Evolutionary conservation across 1,139 yeast species (phyloP).

Genomic region (Geotrichum cucujoidarum): DNA sequence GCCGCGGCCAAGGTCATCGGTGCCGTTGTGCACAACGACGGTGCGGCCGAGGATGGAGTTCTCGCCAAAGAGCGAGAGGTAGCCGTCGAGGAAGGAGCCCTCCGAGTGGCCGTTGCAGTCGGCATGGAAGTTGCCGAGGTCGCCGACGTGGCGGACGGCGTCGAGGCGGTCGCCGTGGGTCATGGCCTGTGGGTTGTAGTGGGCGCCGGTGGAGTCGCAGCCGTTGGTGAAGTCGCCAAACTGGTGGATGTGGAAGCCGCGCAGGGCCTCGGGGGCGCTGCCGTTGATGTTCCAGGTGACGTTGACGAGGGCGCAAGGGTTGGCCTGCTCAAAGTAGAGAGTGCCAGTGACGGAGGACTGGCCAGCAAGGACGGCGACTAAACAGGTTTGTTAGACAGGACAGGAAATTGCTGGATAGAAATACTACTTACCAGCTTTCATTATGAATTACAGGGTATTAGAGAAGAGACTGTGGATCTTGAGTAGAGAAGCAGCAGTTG

Average conservation of each 20-base stretch:
- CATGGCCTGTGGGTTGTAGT: conserved; percentile 88
- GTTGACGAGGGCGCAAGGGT: conserved; percentile 75
- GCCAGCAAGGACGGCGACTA: conserved; percentile 94
- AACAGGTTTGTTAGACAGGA: conserved; percentile 10
- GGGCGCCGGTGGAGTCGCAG: conserved; percentile 97
- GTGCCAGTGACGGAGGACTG: conserved; percentile 81
- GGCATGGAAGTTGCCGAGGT: conserved; percentile 87
- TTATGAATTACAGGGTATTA: not conserved
- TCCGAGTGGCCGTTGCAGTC: conserved; percentile 83
- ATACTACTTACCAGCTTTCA: conserved; percentile 12
- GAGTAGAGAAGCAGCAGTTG: no score
- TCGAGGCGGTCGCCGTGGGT: conserved; percentile 93
- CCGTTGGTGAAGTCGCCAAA: conserved; percentile 99
- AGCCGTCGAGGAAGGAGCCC: conserved; percentile 73
- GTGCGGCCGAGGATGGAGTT: conserved; percentile 90
- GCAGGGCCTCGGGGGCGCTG: conserved; percentile 75
- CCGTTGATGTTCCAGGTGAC: conserved; percentile 83
- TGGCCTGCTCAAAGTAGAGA: conserved; percentile 75
- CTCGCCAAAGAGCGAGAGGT: conserved; percentile 76
- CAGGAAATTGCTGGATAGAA: not conserved
- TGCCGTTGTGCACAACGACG: conserved; percentile 90
- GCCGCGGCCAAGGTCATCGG: conserved; percentile 95
- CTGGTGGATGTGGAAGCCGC: conserved; percentile 97
- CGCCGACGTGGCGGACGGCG: conserved; percentile 90
- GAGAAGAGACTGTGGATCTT: not conserved